A percentile compares a stretch with the other conserved stretches of the same genome.
Conservation (phyloP, 768 basidiomycete species). For the Vararia minispora region DNA sequence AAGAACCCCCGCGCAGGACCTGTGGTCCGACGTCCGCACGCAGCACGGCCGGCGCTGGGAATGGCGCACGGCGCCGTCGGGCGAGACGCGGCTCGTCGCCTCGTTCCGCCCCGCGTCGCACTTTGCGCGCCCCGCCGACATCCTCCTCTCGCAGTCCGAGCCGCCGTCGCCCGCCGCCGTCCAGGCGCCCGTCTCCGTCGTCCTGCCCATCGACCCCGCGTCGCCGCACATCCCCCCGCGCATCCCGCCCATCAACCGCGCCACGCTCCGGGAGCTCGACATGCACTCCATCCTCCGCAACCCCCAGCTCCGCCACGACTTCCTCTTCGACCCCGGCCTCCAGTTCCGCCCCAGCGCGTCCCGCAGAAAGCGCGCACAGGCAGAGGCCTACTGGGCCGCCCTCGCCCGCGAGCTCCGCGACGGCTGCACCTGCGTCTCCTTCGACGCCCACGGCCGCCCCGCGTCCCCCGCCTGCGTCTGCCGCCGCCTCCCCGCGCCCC, state of each 20-base stretch:
- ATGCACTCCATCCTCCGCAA: conserved; percentile 78
- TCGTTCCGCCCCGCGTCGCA: conserved; percentile 16
- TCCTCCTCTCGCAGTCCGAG: conserved; percentile 8
- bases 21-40: conserved; percentile 12
- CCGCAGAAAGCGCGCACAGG: conserved; percentile 57
- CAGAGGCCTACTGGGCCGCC: conserved; percentile 81
- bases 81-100: conserved; percentile 14
- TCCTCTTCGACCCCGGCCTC: conserved; percentile 77
- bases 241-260: conserved; percentile 70
- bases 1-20: conserved; percentile 10
- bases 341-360: conserved; percentile 75
- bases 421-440: conserved; percentile 79
- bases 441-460: conserved; percentile 45
- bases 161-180: conserved; percentile 16
- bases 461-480: conserved; percentile 41
- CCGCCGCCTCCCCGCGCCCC: conserved; percentile 15
- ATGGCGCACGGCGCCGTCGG: conserved; percentile 13
- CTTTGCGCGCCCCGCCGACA: conserved; percentile 11
- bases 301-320: conserved; percentile 86
- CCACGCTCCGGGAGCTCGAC: conserved; percentile 78
- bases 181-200: conserved; percentile 16
- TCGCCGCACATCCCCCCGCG: conserved; percentile 54
- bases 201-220: conserved; percentile 28
- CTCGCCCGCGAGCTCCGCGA: conserved; percentile 65
- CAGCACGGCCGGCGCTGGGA: conserved; percentile 14